A percentile compares a stretch with the other conserved stretches of the same genome.
Evolutionary conservation across 805 yeast species (phyloP).

Genomic region (Starmerella floris): DNA sequence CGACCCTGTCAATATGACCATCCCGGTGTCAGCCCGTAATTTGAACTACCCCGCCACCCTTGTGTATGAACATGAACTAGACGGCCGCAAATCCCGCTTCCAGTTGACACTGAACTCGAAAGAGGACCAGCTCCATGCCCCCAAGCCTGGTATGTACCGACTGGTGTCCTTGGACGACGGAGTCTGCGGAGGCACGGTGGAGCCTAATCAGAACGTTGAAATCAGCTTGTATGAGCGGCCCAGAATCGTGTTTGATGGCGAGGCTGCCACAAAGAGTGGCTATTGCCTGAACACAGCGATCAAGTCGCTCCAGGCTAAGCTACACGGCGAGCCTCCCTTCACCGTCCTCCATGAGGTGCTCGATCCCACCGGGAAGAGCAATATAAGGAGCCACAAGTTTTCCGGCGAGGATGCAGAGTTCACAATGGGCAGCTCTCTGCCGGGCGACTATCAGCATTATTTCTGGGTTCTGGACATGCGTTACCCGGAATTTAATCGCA

Average conservation of each 20-base stretch:
- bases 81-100: background rate
- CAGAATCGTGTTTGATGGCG: conserved; percentile 18
- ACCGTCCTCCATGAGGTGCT: conserved; percentile 16
- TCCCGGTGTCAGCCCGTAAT: conserved; percentile 1
- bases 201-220: conserved; percentile 27
- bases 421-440: background rate
- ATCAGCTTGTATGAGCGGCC: conserved; percentile 39
- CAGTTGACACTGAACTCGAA: background rate
- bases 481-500: conserved; percentile 15
- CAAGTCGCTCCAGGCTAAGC: background rate
- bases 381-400: background rate
- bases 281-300: conserved; percentile 2
- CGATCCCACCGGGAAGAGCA: conserved; percentile 15
- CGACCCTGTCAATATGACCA: conserved; percentile 30
- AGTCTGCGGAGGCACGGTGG: conserved; percentile 38
- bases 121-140: conserved; percentile 25
- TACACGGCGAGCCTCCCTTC: conserved; percentile 22
- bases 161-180: conserved; percentile 37
- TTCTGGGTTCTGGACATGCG: conserved; percentile 20
- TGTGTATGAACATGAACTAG: conserved; percentile 6
- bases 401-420: background rate
- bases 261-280: conserved; percentile 6
- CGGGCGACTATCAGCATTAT: conserved; percentile 16
- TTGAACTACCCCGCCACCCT: conserved; percentile 14
- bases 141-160: conserved; percentile 37